Conservation (phyloP, 2,329 filamentous ascomycete genomes). For the Ceratocystis diversiconidia region DNA sequence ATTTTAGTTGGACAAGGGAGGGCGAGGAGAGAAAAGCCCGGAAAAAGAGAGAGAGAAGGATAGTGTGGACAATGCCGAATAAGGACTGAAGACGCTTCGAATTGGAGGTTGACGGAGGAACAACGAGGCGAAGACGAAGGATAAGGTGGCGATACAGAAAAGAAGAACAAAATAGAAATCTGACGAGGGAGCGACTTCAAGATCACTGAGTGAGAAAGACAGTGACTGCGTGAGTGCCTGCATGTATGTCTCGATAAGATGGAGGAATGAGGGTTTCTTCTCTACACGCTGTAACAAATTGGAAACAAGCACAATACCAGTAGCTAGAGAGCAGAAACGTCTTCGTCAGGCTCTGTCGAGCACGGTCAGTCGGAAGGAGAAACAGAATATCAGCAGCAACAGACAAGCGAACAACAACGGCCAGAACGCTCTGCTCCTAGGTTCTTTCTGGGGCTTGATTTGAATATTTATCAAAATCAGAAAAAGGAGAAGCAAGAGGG, state of each 20-base stretch:
- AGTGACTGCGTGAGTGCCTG: no score
- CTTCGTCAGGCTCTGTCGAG: no score
- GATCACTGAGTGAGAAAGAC: no score
- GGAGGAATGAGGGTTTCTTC: not conserved
- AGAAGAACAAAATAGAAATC: not conserved
- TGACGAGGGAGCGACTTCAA: not conserved
- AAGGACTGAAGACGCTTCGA: not conserved
- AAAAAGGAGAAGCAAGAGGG: not conserved
- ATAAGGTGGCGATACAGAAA: no score
- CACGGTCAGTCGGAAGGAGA: no score
- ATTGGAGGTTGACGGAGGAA: not conserved
- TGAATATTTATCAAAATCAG: not conserved
- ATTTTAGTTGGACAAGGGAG: not conserved
- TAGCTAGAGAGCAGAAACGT: not conserved
- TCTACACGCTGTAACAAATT: conserved; percentile 1
- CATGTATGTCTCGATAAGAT: no score
- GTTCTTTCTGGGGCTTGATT: no score
- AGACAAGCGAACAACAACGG: no score
- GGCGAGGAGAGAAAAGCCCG: not conserved
- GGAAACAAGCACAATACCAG: not conserved
- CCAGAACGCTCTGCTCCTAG: no score
- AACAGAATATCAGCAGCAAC: no score
- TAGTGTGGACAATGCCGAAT: not conserved
- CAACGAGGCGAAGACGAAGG: not conserved
- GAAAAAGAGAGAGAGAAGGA: not conserved